Base-by-base conservation (phyloP, 2,329 filamentous ascomycete genomes). In the Neofusicoccum cordaticola region DNA sequence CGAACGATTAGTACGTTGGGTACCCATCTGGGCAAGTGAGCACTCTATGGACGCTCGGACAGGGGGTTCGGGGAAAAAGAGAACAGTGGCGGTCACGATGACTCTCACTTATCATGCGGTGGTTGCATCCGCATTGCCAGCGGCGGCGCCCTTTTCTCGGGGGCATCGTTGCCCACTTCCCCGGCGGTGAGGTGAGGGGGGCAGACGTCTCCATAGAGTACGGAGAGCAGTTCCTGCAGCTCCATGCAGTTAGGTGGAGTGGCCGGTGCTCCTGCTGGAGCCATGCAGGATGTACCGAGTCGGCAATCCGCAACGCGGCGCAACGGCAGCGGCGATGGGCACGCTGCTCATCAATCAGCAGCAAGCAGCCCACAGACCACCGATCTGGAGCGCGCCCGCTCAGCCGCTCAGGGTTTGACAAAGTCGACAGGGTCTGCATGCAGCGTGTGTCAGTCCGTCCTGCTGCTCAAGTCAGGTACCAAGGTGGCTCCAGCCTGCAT, bases 341-440 rank as follows among this genome's bases (percentile, higher is more conserved):
- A 11, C 42, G 19, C 11, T 9, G 17, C 52, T 52, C 35, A 31
- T 56, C 51, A 56, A 41, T 31, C 31, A 53, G 50, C 52, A 56
- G 35, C 52, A 42, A 31, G 35, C 19, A 15, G 42, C 42, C 47
- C 56, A 60, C 56, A 47, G 56, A 47, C 56, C 56, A 60, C 37
- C 15, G 42, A 60, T 60, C 56, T 60, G 56, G 56, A 60, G 41
- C 53, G 15, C 37, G 37, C 34, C 34, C 31, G 50, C 34, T 53
- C 51, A 53, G 51, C 56, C 56, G 56, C n/a, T 48, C 56, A 60
- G 56, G 56, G 56, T 60, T 37, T 2, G 31, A 52, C 31, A n/a
- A n/a, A 34, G 22, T 31, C 4, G 17, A 27, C 2, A 27, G 35
- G n/a, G 11, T 31, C 13, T 11, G 9, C n/a, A 42, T 42, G 52